A percentile compares a stretch with the other conserved stretches of the same genome.
Evolutionary conservation across 1,284 basidiomycete species (phyloP).

Genomic region (Chondrostereum purpureum): DNA sequence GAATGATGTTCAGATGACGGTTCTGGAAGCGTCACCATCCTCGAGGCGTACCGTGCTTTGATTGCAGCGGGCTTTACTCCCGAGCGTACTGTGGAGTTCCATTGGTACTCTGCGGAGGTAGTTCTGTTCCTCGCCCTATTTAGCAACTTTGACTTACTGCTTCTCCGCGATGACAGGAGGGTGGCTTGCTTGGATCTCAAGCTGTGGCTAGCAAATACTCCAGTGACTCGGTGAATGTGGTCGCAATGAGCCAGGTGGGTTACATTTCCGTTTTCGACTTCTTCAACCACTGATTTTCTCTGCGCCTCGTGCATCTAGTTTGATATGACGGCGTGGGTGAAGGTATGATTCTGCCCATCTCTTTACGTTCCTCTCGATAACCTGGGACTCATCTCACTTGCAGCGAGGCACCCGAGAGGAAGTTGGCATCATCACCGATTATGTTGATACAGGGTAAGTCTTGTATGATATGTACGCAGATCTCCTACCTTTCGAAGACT

Average conservation of each 20-base stretch:
- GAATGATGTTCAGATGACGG: constrained; percentile 62
- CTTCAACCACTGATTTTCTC: background rate
- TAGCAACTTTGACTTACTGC: constrained; percentile 8
- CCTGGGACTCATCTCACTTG: constrained; percentile 13
- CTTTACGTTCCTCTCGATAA: constrained; percentile 4
- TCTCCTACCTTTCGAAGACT: constrained; percentile 11
- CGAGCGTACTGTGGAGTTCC: constrained; percentile 80
- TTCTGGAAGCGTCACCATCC: constrained; percentile 86
- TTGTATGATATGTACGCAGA: no score
- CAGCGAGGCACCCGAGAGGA: constrained; percentile 75
- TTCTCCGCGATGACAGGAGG: constrained; percentile 50
- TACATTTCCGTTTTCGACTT: constrained; percentile 11
- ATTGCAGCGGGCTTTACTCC: constrained; percentile 77
- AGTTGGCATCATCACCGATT: constrained; percentile 90
- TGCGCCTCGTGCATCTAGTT: constrained; percentile 42
- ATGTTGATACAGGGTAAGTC: constrained; percentile 58
- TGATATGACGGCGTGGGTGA: constrained; percentile 97
- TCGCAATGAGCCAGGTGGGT: constrained; percentile 83
- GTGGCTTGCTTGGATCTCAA: constrained; percentile 92
- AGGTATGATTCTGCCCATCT: constrained; percentile 30
- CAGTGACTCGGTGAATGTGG: constrained; percentile 54
- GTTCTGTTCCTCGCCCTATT: constrained; percentile 9
- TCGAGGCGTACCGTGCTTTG: constrained; percentile 85
- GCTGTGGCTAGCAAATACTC: constrained; percentile 83
- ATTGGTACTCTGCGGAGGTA: constrained; percentile 93